Base-by-base conservation (phyloP, 345 rosid genomes). In the Erysimum cheiranthoides region DNA sequence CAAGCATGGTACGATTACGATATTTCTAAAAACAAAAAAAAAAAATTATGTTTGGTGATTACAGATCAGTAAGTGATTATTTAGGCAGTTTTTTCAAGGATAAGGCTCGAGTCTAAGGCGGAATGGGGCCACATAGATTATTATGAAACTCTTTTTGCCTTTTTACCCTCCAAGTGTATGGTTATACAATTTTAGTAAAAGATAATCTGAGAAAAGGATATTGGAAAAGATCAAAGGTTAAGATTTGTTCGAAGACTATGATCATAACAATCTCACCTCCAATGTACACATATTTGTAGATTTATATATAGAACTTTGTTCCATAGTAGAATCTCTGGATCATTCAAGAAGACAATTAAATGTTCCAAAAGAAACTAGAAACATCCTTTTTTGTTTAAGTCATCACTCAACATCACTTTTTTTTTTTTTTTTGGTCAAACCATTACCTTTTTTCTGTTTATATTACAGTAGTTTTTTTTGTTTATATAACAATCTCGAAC, bases 351-450 rank as follows among this genome's bases (percentile, higher is more conserved):
- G 73, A 57, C 52, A 43, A 0, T 35, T 58, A 36, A 12, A 47
- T 47, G 73, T 66, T 74, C 73, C 4, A 66, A 66, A 66, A 36
- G 60, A 27, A 57, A 67, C 73, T 74, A 57, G 78, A 74, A 74
- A 58, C 67, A 66, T 66, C 78, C 70, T 54, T 54, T 54, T 53
- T 64, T 6, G 43, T 62, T 36, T 28, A 18, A 47, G 70, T 73
- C 69, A 49, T 49, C 14, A 63, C 62, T 52, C 54, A 64, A 21
- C 46, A 31, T 51, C 77, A 52, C 34, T 5, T 21, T 21, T 21
- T 21, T 21, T 21, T 21, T 21, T 21, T 21, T 21, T 21, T 21
- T 21, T 1, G 25, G 25, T 21, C 25, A 21, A 21, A 21, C 25
- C 25, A 21, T 21, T 1, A 21, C 25, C 25, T 21, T 21, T 21